Conservation (phyloP, 2,329 filamentous ascomycete species). For the Coleophoma crateriformis region DNA sequence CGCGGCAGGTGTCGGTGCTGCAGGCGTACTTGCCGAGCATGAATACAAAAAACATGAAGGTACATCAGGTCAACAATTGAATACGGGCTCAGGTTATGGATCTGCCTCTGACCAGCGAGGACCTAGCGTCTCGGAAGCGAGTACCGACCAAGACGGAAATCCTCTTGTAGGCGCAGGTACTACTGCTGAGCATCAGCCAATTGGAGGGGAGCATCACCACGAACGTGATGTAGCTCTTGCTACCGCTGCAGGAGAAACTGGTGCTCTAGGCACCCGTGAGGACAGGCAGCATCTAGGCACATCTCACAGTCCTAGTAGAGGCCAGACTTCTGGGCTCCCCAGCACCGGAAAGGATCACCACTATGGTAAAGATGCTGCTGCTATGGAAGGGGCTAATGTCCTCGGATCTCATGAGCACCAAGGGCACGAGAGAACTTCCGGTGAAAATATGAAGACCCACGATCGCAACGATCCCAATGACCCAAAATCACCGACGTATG, state of each 20-base stretch:
- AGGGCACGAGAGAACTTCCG: neutral
- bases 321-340: neutral
- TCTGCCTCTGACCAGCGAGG: too few relatives aligned
- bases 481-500: too few relatives aligned
- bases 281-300: too few relatives aligned
- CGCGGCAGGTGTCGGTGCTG: conserved; percentile 2
- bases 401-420: conserved; percentile 3
- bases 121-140: too few relatives aligned
- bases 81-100: too few relatives aligned
- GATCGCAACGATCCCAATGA: too few relatives aligned
- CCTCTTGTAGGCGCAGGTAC: too few relatives aligned
- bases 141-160: too few relatives aligned
- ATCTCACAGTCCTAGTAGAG: too few relatives aligned
- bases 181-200: too few relatives aligned
- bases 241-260: neutral
- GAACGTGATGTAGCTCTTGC: too few relatives aligned
- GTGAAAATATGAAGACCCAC: neutral
- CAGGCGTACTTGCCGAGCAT: conserved; percentile 4
- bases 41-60: conserved; percentile 1
- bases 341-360: neutral
- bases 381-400: conserved; percentile 2
- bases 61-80: neutral
- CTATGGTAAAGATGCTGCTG: neutral
- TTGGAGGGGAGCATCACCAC: too few relatives aligned
- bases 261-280: neutral